A percentile compares a stretch with the other conserved stretches of the same genome.
These are phyloP conservation scores for Pseudopyricularia cyperi DNA, from an alignment of 2,329 filamentous ascomycete species.

Conservation along the genomic window DNA sequence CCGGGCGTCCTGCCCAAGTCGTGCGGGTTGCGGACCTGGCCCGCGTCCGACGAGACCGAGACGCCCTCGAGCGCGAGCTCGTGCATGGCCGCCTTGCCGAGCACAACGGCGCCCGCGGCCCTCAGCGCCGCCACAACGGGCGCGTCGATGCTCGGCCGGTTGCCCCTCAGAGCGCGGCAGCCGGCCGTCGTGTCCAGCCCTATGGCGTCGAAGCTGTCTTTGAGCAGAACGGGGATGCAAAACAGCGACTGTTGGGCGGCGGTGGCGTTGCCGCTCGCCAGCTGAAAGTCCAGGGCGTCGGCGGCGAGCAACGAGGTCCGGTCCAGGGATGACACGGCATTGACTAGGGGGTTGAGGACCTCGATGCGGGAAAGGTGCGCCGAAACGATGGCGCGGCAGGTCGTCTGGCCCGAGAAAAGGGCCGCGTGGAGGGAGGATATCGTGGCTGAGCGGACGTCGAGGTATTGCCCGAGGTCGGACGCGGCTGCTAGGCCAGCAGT, in stretches of 20 bases:
- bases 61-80: constrained; percentile 52
- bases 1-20: constrained; percentile 51
- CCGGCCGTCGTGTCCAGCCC: constrained; percentile 46
- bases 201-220: constrained; percentile 48
- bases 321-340: constrained; percentile 43
- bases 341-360: constrained; percentile 39
- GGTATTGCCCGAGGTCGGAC: constrained; percentile 10
- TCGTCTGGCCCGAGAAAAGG: constrained; percentile 36
- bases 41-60: constrained; percentile 47
- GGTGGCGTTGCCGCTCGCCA: constrained; percentile 33
- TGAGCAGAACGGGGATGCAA: constrained; percentile 48
- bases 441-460: constrained; percentile 45
- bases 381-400: constrained; percentile 39
- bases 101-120: constrained; percentile 38
- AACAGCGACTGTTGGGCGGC: constrained; percentile 30
- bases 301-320: constrained; percentile 27
- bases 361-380: constrained; percentile 45
- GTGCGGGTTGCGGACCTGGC: constrained; percentile 55
- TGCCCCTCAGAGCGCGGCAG: constrained; percentile 32
- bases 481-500: not conserved
- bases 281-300: constrained; percentile 30
- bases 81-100: constrained; percentile 49
- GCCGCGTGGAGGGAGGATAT: constrained; percentile 42
- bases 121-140: constrained; percentile 35
- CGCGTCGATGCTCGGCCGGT: constrained; percentile 30